Evolutionary conservation across 495 filamentous ascomycete genomes (phyloP).

Genomic region (Penicillium simplicissimum): DNA sequence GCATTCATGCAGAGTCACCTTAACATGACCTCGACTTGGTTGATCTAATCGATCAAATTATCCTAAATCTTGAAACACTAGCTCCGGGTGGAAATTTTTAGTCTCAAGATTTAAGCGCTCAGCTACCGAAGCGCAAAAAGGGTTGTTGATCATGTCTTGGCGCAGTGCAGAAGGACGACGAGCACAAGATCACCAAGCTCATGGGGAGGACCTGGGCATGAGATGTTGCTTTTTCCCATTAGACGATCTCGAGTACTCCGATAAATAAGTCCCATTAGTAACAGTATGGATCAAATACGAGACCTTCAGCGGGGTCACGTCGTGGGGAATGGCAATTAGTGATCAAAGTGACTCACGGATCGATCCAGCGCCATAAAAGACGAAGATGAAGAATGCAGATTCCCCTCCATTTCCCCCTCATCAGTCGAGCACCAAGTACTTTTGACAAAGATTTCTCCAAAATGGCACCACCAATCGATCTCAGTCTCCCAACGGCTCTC

Average conservation of each 20-base stretch:
- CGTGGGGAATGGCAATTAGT: background rate
- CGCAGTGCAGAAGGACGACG: background rate
- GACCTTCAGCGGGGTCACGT: no score
- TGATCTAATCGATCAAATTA: background rate
- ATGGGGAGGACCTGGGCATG: background rate
- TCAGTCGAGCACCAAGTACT: background rate
- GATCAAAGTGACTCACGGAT: slow-evolving; percentile 11
- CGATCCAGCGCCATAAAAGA: background rate
- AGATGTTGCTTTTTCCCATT: background rate
- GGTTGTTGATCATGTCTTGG: background rate
- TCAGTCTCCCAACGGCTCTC: slow-evolving; percentile 46
- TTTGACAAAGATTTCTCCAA: background rate
- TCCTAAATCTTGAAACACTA: background rate
- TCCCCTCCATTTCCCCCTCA: background rate
- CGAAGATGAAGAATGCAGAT: background rate
- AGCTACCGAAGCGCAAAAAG: background rate
- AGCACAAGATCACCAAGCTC: background rate
- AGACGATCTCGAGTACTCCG: no score
- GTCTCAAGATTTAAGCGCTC: slow-evolving; percentile 1
- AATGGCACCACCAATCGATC: slow-evolving; percentile 18
- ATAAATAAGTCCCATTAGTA: no score
- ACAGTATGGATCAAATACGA: no score
- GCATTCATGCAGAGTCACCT: no score
- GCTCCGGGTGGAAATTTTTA: background rate
- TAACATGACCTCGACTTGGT: no score